Conservation (phyloP, 2,329 filamentous ascomycete species). For the Xylariaceae sp. region DNA sequence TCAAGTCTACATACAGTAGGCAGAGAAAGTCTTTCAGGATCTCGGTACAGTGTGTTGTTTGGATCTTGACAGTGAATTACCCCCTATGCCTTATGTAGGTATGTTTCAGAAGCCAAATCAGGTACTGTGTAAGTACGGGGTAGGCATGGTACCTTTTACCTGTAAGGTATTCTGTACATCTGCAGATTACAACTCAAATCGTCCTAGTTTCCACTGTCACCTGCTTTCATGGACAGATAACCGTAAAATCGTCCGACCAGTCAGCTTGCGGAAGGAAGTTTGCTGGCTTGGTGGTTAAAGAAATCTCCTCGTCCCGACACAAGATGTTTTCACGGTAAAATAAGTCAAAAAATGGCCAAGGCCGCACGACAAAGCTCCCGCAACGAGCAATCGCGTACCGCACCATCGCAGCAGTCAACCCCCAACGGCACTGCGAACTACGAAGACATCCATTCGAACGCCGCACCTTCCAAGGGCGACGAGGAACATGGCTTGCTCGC, state of each 20-base stretch:
- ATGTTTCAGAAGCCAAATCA: too few species aligned
- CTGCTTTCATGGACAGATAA: too few species aligned
- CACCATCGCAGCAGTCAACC: not conserved
- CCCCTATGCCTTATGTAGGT: too few species aligned
- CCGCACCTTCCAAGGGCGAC: conserved; percentile 28
- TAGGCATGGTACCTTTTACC: too few species aligned
- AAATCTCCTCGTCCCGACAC: conserved; percentile 17
- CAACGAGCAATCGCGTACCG: conserved; percentile 22
- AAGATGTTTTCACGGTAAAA: conserved; percentile 37
- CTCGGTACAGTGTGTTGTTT: too few species aligned
- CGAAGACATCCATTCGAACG: conserved; percentile 12
- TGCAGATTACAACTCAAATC: too few species aligned
- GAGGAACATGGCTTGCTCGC: conserved; percentile 37
- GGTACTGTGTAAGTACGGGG: too few species aligned
- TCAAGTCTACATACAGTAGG: too few species aligned
- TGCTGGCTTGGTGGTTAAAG: conserved; percentile 2
- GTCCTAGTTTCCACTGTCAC: too few species aligned
- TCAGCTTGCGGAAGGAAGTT: conserved; percentile 2
- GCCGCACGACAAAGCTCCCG: conserved; percentile 32
- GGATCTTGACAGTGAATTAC: too few species aligned
- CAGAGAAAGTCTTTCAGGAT: too few species aligned
- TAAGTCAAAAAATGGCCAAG: conserved; percentile 39
- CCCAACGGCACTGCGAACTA: not conserved
- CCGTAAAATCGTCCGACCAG: not conserved
- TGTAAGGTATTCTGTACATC: too few species aligned